Base-by-base conservation (phyloP, 139 green algal genomes). In the Chlamydomonas applanata region DNA sequence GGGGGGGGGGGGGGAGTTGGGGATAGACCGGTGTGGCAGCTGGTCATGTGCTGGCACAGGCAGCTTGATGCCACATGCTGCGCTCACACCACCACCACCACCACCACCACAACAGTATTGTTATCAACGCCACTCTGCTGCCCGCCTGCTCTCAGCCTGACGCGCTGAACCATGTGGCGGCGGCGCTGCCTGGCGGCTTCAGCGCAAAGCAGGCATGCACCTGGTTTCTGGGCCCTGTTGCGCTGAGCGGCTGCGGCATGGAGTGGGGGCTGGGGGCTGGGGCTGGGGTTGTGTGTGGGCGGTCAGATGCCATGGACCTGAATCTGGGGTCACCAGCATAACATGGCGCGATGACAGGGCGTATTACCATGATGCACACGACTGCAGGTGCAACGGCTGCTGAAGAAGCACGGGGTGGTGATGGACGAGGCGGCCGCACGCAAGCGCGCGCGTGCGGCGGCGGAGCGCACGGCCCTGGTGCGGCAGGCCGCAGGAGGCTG, bases 141-240 rank as follows among this genome's bases (percentile, higher is more conserved):
- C 17, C 57, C 53, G 4, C 11, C 24, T 61, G 53, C 24, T 22
- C 60, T 14, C 69, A 80, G 25, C 33, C 66, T 2, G 71, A 79
- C 72, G 54, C n/a, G 24, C 68, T 83, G n/a, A 84, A 84, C 40
- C n/a, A 62, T 49, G 83, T 90, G 32, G 71, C 85, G 16, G 85
- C 79, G 49, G 49, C 69, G 67, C 68, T 90, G 20, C 79, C 84
- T 3, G 79, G 79, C 14, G 76, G 73, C 61, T 49, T 32, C 33
- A 74, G 52, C 14, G 68, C 60, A 22, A 77, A 83, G 78, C 78
- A 83, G 78, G 77, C 79, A n/a, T 4, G 71, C 27, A 11, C 30
- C 29, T 17, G 61, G 46, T 57, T 17, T 57, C 16, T n/a, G n/a
- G n/a, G n/a, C n/a, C 46, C 46, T 34, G 57, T 65, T 65, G 57